phyloP scores from a whole-genome alignment of 2,329 filamentous ascomycete genomes.

The Conoideocrella luteorostrata region DNA sequence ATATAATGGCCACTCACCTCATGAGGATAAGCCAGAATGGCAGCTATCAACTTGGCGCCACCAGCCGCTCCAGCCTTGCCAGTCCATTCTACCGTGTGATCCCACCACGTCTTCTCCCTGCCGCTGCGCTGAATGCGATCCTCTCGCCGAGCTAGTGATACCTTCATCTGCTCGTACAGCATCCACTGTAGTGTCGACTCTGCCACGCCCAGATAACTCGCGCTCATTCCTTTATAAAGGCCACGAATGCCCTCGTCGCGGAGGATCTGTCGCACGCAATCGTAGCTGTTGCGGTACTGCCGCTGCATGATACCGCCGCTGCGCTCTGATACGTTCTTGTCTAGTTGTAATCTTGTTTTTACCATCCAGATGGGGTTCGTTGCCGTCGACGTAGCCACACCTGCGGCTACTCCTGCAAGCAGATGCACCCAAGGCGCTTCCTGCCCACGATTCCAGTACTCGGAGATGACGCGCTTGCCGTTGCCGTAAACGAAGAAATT shows the following conservation, averaged over 20 bases:
- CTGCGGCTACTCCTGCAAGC: slow-evolving; percentile 67
- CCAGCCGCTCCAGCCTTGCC: slow-evolving; percentile 76
- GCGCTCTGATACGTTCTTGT: slow-evolving; percentile 70
- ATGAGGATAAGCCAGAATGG: slow-evolving; percentile 83
- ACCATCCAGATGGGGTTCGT: slow-evolving; percentile 97
- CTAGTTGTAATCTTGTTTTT: slow-evolving; percentile 87
- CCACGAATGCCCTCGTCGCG: slow-evolving; percentile 73
- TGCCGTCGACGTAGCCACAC: slow-evolving; percentile 79
- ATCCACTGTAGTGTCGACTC: slow-evolving; percentile 93
- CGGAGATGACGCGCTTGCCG: slow-evolving; percentile 73
- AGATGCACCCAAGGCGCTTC: slow-evolving; percentile 74
- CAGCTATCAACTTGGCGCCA: slow-evolving; percentile 77
- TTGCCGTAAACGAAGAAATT: slow-evolving; percentile 95
- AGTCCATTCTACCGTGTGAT: slow-evolving; percentile 68
- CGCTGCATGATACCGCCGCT: slow-evolving; percentile 48
- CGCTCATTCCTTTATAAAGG: slow-evolving; percentile 84
- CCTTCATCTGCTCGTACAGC: slow-evolving; percentile 89
- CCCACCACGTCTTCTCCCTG: slow-evolving; percentile 61
- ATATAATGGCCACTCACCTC: slow-evolving; percentile 71
- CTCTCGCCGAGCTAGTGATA: slow-evolving; percentile 59
- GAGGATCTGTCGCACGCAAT: slow-evolving; percentile 79
- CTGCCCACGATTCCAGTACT: slow-evolving; percentile 64
- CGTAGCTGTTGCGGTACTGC: slow-evolving; percentile 79
- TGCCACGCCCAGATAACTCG: slow-evolving; percentile 83
- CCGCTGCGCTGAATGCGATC: slow-evolving; percentile 51